phyloP scores from a whole-genome alignment of 176 grass and related monocot genomes.

The Rhynchospora pubera region DNA sequence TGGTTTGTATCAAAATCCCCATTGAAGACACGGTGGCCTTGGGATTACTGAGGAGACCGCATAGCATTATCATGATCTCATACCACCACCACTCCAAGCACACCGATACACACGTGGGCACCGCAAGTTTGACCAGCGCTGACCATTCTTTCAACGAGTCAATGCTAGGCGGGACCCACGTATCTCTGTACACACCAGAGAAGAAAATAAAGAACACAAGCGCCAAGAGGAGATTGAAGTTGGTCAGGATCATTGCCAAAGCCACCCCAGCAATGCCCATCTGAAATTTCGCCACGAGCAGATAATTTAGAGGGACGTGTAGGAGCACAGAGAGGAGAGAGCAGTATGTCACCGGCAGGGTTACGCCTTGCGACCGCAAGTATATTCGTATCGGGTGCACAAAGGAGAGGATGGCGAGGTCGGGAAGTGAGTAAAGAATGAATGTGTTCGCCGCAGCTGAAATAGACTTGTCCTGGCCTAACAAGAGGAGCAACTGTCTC shows the following conservation, averaged over 20 bases:
- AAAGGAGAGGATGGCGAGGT: conserved; percentile 68
- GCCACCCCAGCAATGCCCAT: conserved; percentile 91
- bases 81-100: conserved; percentile 99
- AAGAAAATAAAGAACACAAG: conserved; percentile 66
- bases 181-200: conserved; percentile 57
- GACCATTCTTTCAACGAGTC: conserved; percentile 77
- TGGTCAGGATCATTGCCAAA: conserved; percentile 71
- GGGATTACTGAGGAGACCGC: conserved; percentile 71
- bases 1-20: conserved; percentile 97
- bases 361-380: conserved; percentile 76
- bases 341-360: conserved; percentile 79
- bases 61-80: conserved; percentile 96
- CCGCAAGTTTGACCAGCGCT: conserved; percentile 54
- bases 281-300: conserved; percentile 52
- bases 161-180: conserved; percentile 51
- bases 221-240: conserved; percentile 79
- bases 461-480: conserved; percentile 65
- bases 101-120: conserved; percentile 69
- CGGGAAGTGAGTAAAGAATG: conserved; percentile 50
- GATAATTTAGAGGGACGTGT: conserved; percentile 90
- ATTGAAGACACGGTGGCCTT: conserved; percentile 82
- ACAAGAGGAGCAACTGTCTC: conserved; percentile 26
- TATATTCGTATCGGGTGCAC: conserved; percentile 89
- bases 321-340: conserved; percentile 74
- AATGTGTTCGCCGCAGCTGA: conserved; percentile 56